These are phyloP conservation scores for Pythium monospermum DNA, from an alignment of 352 stramenopile genomes.

Conservation along the genomic window DNA sequence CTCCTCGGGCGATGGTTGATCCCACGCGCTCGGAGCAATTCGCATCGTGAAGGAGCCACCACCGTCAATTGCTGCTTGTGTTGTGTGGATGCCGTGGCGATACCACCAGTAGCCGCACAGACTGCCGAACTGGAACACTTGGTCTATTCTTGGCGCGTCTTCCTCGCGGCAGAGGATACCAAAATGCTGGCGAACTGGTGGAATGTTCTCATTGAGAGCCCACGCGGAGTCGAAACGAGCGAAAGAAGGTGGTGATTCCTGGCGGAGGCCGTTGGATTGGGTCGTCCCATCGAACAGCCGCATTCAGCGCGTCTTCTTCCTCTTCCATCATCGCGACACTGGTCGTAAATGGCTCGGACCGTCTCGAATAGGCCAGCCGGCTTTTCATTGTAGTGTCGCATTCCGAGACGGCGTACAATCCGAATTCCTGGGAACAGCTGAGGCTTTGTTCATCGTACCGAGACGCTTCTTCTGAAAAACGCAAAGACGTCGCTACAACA, in stretches of 20 bases:
- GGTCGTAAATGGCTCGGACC: background rate
- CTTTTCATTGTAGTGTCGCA: constrained; percentile 5
- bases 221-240: constrained; percentile 8
- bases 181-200: too few relatives aligned
- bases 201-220: too few relatives aligned
- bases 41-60: too few relatives aligned
- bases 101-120: too few relatives aligned
- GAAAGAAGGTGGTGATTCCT: constrained; percentile 6
- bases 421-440: background rate
- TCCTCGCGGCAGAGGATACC: too few relatives aligned
- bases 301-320: background rate
- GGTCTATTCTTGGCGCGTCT: too few relatives aligned
- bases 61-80: too few relatives aligned
- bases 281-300: background rate
- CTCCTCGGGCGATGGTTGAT: too few relatives aligned
- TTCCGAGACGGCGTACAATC: constrained; percentile 6
- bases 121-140: too few relatives aligned
- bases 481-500: background rate
- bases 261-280: too few relatives aligned
- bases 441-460: constrained; percentile 3
- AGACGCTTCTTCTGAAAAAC: background rate
- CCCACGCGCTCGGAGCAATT: too few relatives aligned
- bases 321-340: background rate
- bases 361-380: background rate
- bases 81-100: too few relatives aligned